Conservation (phyloP, 2,329 filamentous ascomycete genomes). For the Emmonsiellopsis sp. region DNA sequence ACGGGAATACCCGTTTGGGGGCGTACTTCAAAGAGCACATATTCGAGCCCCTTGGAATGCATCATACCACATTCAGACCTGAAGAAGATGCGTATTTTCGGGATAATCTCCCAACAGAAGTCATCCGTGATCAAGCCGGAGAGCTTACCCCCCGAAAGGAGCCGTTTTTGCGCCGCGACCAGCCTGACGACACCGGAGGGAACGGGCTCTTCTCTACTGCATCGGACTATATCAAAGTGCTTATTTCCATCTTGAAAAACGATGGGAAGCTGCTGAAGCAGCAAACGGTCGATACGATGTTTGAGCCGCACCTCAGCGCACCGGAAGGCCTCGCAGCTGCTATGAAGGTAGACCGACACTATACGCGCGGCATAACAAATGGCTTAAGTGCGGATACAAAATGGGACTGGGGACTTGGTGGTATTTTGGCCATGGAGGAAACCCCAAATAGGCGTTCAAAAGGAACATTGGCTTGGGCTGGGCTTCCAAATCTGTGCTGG, state of each 20-base stretch:
- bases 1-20: neutral
- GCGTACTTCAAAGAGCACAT: slow-evolving; percentile 4
- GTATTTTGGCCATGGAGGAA: slow-evolving; percentile 33
- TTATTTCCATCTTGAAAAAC: slow-evolving; percentile 22
- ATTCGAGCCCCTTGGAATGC: slow-evolving; percentile 5
- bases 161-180: neutral
- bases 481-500: slow-evolving; percentile 39
- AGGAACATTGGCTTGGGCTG: slow-evolving; percentile 39
- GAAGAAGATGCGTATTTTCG: neutral
- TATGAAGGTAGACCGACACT: slow-evolving; percentile 18
- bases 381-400: slow-evolving; percentile 23
- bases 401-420: slow-evolving; percentile 35
- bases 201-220: slow-evolving; percentile 33
- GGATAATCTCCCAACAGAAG: neutral
- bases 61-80: neutral
- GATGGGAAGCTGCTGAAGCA: slow-evolving; percentile 22
- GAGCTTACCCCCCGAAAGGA: neutral
- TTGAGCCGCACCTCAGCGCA: slow-evolving; percentile 18
- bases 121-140: neutral
- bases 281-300: slow-evolving; percentile 20
- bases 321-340: slow-evolving; percentile 22
- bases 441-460: slow-evolving; percentile 37
- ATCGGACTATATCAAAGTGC: slow-evolving; percentile 22
- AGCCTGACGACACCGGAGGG: slow-evolving; percentile 36
- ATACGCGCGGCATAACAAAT: slow-evolving; percentile 27